phyloP scores from a whole-genome alignment of 441 rosid genomes.

The Populus trichocarpa region DNA sequence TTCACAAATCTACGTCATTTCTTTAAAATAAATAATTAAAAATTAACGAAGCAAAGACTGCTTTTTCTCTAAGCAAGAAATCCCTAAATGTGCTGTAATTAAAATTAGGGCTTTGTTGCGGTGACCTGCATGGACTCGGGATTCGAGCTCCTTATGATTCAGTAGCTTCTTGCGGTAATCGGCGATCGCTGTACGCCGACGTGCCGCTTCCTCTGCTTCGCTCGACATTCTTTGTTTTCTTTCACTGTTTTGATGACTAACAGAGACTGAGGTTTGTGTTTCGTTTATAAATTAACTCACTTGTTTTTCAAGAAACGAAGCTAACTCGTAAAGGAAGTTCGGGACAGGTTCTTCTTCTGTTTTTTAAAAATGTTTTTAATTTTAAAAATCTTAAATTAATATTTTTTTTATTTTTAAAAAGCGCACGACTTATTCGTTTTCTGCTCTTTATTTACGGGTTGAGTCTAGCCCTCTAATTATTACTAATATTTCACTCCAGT shows the following conservation, averaged over 20 bases:
- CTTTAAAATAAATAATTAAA: too few species aligned
- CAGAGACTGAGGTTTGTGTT: neutral
- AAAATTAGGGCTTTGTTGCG: neutral
- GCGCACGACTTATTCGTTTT: neutral
- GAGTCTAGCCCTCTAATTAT: too few species aligned
- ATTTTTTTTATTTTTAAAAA: too few species aligned
- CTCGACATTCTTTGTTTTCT: constrained; percentile 1
- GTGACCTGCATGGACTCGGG: constrained; percentile 77
- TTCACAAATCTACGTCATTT: neutral
- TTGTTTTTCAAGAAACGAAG: neutral
- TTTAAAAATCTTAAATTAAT: too few species aligned
- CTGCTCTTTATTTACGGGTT: neutral
- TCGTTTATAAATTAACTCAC: neutral
- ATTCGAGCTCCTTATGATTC: constrained; percentile 83
- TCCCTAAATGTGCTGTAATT: neutral
- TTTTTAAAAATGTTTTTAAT: too few species aligned
- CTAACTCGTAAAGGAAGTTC: neutral
- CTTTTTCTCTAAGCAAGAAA: neutral
- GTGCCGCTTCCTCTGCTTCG: constrained; percentile 65
- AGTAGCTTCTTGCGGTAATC: constrained; percentile 92
- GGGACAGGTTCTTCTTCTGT: too few species aligned
- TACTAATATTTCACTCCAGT: too few species aligned
- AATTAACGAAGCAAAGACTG: too few species aligned
- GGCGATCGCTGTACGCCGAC: constrained; percentile 59
- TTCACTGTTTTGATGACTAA: too few species aligned